Evolutionary conservation across 2,329 filamentous ascomycete genomes (phyloP).

Genomic region (Clonostachys sp.): DNA sequence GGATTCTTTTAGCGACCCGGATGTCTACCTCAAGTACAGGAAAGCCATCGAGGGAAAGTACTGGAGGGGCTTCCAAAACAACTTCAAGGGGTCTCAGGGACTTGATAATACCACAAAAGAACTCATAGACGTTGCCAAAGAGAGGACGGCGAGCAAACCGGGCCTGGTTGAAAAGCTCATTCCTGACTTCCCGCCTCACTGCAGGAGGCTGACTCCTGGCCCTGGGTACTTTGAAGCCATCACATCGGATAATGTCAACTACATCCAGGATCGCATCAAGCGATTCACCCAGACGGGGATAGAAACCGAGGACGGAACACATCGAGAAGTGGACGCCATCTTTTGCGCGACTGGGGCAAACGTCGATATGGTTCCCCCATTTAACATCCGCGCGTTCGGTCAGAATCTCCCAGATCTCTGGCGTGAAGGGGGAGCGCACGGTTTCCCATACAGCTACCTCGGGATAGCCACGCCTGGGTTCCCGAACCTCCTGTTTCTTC

Average conservation of each 20-base stretch:
- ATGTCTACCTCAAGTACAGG: conserved; percentile 40
- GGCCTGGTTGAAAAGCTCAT: conserved; percentile 4
- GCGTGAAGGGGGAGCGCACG: conserved; percentile 30
- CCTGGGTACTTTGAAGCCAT: conserved; percentile 15
- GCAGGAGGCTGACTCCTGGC: conserved; percentile 13
- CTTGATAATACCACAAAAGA: conserved; percentile 2
- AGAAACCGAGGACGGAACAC: neutral
- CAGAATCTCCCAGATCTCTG: neutral
- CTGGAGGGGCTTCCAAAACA: conserved; percentile 25
- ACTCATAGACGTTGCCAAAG: neutral
- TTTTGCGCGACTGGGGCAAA: neutral
- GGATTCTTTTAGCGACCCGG: conserved; percentile 21
- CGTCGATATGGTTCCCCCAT: neutral
- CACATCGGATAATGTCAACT: conserved; percentile 4
- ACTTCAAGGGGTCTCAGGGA: conserved; percentile 27
- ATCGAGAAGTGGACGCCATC: neutral
- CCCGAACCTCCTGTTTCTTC: conserved; percentile 62
- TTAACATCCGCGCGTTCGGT: neutral
- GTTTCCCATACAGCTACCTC: conserved; percentile 49
- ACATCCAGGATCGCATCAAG: neutral
- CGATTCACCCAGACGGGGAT: neutral
- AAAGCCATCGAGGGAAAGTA: conserved; percentile 25
- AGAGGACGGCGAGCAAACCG: neutral
- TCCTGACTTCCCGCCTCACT: conserved; percentile 12
- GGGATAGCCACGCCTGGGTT: conserved; percentile 60